Base-by-base conservation (phyloP, 2,329 filamentous ascomycete species). In the Fusarium proliferatum region DNA sequence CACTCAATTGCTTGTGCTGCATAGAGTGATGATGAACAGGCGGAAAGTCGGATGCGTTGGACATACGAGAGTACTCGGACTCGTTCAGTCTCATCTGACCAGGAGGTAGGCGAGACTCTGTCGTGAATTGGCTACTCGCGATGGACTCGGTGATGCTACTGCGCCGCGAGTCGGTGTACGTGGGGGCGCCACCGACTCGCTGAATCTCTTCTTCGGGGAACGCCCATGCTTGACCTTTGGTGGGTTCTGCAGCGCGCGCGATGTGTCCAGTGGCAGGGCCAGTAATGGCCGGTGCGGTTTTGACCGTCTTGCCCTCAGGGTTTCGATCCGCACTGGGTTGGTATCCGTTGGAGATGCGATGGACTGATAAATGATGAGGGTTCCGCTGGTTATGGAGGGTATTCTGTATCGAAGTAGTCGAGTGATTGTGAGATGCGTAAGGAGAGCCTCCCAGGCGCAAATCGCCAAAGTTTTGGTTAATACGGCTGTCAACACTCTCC, bases 171-270 rank as follows among this genome's bases (percentile, higher is more conserved):
- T 91, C 89, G 49, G 88, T 83, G 42, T 89, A 89, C 53, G 85
- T 83, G 75, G 86, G 41, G 82, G 84, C 64, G 79, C 85, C 78
- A 46, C 86, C 65, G 79, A 86, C 79, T 61, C 87, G 83, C 66
- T 88, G 86, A 6, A 92, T 90, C 59, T 91, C 89, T 61, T 92
- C 90, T 78, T 94, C 93, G 3, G 93, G 93, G 76, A 95, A 95
- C 74, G 93, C 93, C 93, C 93, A 96, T 9, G 93, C 92, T 80
- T 93, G 93, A 79, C 93, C 93, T 81, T 94, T 94, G 16, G 92
- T 95, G 9, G 93, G 93, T 80, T 94, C 92, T 36, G 92, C 91
- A 43, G 93, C 93, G 75, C 85, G 91, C 78, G 89, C 92, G 84
- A 87, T 93, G 78, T 85, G 89, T 82, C 86, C 88, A 60, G 85